Evolutionary conservation across 2,329 filamentous ascomycete genomes (phyloP), one percentile per base, ranked within the genome.

Genomic region (Pyrenochaeta sp.): DNA sequence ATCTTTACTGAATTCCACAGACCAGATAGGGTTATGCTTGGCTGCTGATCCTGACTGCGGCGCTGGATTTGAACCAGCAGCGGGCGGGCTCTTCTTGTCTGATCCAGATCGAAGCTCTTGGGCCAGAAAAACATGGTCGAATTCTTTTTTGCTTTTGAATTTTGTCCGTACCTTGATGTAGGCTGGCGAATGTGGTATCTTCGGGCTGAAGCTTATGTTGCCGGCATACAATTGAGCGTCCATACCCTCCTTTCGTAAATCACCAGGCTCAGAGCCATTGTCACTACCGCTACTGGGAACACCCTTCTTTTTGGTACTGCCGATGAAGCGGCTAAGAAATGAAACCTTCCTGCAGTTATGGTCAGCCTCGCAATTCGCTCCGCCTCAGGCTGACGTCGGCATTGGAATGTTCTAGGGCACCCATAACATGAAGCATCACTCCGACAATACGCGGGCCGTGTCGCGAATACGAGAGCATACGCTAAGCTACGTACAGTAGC

Each of bases 1-100:
- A 77, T 98, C 94, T 55, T 89, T 89, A 68, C 94, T 98, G 69
- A 98, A 98, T 67, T 95, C 91, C 59, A 91, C 86, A 0, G 94
- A 89, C 95, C 95, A 99, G 30, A 97, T 88, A 0, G 95, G 92
- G 55, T 90, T 81, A 44, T 81, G 81, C 35, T 46, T 64, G 2
- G 67, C 70, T 4, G 72, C 71, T 5, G 71, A 61, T 9, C 73
- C 73, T 6, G 72, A 74, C 18, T 72, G 71, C 7, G 69, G 66
- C 1, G 58, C 65, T 21, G 71, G 66, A 51, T 66, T 68, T 1
- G 60, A 63, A 14, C 66, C 67, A 37, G 59, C 64, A 44, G 52
- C 61, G 4, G 67, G 63, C 11, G 56, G 43, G 23, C 61, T 66
- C 20, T 69, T 68, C 56, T 77, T 75, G 23, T 64, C 61, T 10